Evolutionary conservation across 2,329 filamentous ascomycete genomes (phyloP).

Genomic region (Cordyceps javanica): DNA sequence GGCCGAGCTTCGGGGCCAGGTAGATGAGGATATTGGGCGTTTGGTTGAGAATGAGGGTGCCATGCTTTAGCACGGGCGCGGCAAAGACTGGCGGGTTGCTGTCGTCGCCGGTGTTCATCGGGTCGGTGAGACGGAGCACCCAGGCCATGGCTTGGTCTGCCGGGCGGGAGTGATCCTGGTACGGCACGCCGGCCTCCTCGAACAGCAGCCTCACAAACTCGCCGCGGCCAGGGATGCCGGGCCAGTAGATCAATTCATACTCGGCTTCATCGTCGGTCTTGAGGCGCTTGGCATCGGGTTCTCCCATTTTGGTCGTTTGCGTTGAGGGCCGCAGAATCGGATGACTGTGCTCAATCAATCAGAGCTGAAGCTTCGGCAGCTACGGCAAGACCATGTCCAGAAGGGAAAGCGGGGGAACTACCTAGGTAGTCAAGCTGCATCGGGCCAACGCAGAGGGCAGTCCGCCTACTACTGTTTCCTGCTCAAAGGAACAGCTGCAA

Average conservation of each 20-base stretch:
- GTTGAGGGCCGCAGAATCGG: too few species aligned
- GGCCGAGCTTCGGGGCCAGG: constrained; percentile 53
- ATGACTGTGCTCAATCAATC: too few species aligned
- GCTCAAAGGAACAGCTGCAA: too few species aligned
- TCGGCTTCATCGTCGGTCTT: constrained; percentile 36
- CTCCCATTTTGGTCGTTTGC: constrained; percentile 16
- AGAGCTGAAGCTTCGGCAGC: too few species aligned
- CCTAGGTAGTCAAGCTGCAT: too few species aligned
- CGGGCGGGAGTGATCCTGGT: constrained; percentile 47
- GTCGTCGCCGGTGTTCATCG: constrained; percentile 40
- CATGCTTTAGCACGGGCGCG: constrained; percentile 60
- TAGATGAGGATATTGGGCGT: constrained; percentile 69
- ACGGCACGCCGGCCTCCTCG: constrained; percentile 60
- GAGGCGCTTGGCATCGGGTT: constrained; percentile 22
- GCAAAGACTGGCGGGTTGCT: constrained; percentile 60
- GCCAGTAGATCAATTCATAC: constrained; percentile 68
- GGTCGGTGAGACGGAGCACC: constrained; percentile 43
- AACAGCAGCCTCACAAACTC: constrained; percentile 68
- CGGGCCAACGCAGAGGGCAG: too few species aligned
- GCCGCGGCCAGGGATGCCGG: constrained; percentile 63
- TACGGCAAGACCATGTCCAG: too few species aligned
- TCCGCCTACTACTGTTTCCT: too few species aligned
- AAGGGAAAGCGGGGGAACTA: too few species aligned
- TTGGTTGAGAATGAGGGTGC: constrained; percentile 58
- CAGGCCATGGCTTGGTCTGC: constrained; percentile 42